Base-by-base conservation (phyloP, 805 yeast genomes). In the Naumovozyma dairenensis region DNA sequence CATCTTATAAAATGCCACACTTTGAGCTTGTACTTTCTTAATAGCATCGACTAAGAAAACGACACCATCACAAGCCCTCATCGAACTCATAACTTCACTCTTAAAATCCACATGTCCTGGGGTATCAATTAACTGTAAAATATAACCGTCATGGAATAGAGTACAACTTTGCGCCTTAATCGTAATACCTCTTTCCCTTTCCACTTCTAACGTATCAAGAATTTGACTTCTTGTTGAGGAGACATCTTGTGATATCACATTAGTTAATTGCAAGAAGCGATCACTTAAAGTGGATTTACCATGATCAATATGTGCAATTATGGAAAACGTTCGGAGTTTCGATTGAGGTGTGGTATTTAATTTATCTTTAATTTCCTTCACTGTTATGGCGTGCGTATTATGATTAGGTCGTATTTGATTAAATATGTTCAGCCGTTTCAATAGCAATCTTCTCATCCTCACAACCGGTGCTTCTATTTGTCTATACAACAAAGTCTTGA, bases 41-140 rank as follows among this genome's bases (percentile, higher is more conserved):
- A 89, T 71, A 2, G 97, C 97, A 63, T 92, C 98, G 2, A 89
- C 94, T 16, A 89, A 59, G 26, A 89, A 57, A 26, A 89, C 60
- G 0, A 96, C 96, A 10, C 97, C 97, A 24, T 87, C 94, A 63
- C 96, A 92, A 0, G 96, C 82, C 2, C 96, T 96, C 59, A 87
- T 87, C 6, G 95, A 83, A 45, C 97, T 62, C 4, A 93, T 77
- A 1, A 89, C 98, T 49, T 89, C 98, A 6, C 50, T 55, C 34
- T 96, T 66, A 57, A 89, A 89, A 57, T 89, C 98, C 21, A 92
- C 97, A 55, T 89, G 98, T 0, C 98, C 98, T 0, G 98, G 98
- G 0, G 97, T 89, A 57, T 89, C 98, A 29, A 92, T 96, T 29
- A 89, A 63, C 63, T 89, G 96, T 29, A 89, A 62, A 35, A 92